Conservation (phyloP, 2,329 filamentous ascomycete species). For the Cladobotryum protrusum region DNA sequence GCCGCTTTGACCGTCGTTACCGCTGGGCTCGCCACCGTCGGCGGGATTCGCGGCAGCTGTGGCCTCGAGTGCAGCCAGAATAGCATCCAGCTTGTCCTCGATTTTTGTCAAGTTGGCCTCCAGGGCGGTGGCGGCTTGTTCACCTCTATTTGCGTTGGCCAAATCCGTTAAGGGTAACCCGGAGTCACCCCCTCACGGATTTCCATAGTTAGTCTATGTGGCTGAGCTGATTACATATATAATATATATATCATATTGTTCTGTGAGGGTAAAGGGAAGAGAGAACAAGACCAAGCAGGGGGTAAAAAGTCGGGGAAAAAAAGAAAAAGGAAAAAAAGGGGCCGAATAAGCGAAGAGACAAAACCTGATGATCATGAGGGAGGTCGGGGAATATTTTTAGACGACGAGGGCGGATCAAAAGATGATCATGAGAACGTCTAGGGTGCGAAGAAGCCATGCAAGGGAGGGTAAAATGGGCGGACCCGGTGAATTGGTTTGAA, state of each 20-base stretch:
- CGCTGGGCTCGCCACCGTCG: background rate
- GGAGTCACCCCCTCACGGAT: too few species aligned
- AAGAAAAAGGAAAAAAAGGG: too few species aligned
- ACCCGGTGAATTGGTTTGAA: too few species aligned
- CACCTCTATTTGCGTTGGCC: constrained; percentile 35
- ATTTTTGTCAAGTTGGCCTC: constrained; percentile 47
- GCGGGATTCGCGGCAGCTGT: background rate
- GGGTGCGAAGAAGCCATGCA: too few species aligned
- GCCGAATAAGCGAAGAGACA: too few species aligned
- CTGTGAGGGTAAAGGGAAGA: background rate
- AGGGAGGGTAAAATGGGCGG: too few species aligned
- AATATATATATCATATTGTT: too few species aligned
- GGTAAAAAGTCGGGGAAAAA: background rate
- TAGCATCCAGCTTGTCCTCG: constrained; percentile 49
- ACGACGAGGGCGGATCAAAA: too few species aligned
- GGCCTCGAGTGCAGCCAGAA: constrained; percentile 44
- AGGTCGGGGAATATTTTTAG: background rate
- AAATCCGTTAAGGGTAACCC: too few species aligned
- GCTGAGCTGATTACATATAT: too few species aligned
- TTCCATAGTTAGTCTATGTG: too few species aligned
- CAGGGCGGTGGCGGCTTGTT: constrained; percentile 46
- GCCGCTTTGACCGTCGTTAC: constrained; percentile 5
- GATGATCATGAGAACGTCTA: too few species aligned
- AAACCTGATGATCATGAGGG: background rate
- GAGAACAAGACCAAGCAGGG: background rate